Evolutionary conservation across 2,329 filamentous ascomycete genomes (phyloP).

Genomic region (Ploettnerulaceae sp.): DNA sequence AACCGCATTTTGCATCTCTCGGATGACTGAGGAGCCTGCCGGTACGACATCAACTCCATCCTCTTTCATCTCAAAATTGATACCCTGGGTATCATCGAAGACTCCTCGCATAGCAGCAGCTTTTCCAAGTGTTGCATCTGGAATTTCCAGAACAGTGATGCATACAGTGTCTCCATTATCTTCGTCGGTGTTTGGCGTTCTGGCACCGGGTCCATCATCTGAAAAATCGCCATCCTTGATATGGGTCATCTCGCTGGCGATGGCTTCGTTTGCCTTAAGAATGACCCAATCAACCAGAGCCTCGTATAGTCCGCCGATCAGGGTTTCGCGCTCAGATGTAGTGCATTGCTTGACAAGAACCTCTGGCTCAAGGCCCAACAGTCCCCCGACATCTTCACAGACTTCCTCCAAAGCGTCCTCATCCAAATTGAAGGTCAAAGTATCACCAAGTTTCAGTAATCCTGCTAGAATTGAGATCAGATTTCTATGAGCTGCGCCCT

Average conservation of each 20-base stretch:
- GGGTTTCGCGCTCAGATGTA: constrained; percentile 75
- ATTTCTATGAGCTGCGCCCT: constrained; percentile 74
- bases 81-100: constrained; percentile 88
- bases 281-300: constrained; percentile 94
- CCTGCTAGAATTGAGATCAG: constrained; percentile 83
- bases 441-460: constrained; percentile 86
- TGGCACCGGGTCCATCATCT: constrained; percentile 54
- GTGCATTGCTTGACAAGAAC: constrained; percentile 72
- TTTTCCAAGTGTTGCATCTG: constrained; percentile 74
- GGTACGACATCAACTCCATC: constrained; percentile 77
- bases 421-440: constrained; percentile 77
- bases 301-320: constrained; percentile 88
- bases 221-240: constrained; percentile 64
- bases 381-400: constrained; percentile 82
- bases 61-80: constrained; percentile 95
- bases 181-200: constrained; percentile 63
- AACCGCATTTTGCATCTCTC: constrained; percentile 82
- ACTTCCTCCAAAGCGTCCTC: constrained; percentile 78
- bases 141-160: constrained; percentile 83
- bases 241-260: constrained; percentile 67
- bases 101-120: constrained; percentile 84
- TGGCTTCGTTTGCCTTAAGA: constrained; percentile 78
- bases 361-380: constrained; percentile 84
- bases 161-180: constrained; percentile 79
- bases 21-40: constrained; percentile 74